Base-by-base conservation (phyloP, 2,329 filamentous ascomycete species). In the Cordyceps javanica region DNA sequence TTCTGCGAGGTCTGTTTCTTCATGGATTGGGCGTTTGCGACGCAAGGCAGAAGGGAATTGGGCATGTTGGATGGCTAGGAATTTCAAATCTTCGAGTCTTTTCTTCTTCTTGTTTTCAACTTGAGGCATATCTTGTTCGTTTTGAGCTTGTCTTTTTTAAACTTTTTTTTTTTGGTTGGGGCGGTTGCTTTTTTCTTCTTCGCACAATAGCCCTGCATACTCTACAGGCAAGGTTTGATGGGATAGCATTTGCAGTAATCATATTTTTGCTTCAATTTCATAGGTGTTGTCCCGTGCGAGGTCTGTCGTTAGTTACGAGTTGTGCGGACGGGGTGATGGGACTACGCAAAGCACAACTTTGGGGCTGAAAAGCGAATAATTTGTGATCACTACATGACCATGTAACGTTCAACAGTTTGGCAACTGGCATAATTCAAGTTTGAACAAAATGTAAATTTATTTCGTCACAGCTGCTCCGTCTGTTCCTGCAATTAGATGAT, bases 401-500 rank as follows among this genome's bases (percentile, higher is more conserved):
- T n/a, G n/a, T n/a, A n/a, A n/a, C n/a, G 42, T 45, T 16, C 13
- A 11, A 46, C 16, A 41, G 44, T 4, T 10, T 26, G 4, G 21
- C 11, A 16, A 21, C 11, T 41, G 6, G 23, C 8, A 21, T 21
- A 11, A 14, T 16, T 19, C 14, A 32, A 5, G 10, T 34, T 26
- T 50, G 55, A 60, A 63, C 30, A 23, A 56, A 52, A 55, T 58
- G 28, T 52, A 42, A 59, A 58, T 57, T 49, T 53, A 61, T 62
- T 51, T 51, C 59, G 57, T 45, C 44, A 60, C 50, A 30, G 48
- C 42, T 39, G n/a, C 4, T 25, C 44, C 54, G 48, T 57, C 59
- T 56, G 53, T 52, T 59, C 56, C 57, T 57, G 58, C 63, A 61
- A 64, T 62, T 65, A 65, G 60, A 65, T 65, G 61, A 61, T 65